Base-by-base conservation (phyloP, 441 rosid genomes). In the Geranium incanum region DNA sequence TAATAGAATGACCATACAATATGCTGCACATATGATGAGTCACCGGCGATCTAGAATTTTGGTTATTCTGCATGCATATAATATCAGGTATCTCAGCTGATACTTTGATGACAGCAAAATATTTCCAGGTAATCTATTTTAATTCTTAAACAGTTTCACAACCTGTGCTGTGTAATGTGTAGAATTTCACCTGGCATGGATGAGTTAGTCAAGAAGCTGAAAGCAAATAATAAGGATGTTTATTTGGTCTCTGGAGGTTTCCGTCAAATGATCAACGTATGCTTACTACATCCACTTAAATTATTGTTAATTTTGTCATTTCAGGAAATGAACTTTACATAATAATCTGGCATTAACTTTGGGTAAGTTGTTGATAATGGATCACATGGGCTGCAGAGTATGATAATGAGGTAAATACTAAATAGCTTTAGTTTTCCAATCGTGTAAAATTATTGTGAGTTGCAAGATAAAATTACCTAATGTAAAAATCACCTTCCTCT, bases 181-280 rank as follows among this genome's bases (percentile, higher is more conserved):
- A 92, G 97, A 84, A 79, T 95, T 65, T 95, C 99, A 71, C 91
- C 91, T 68, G 97, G 99, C 81, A 90, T 92, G 67, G 89, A 79
- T 55, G 95, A 90, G 77, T 76, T 95, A 76, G 87, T 92, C 79
- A 80, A 80, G 86, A 90, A 82, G 83, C 88, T 95, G 78, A 89
- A 80, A 89, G 87, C 88, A 72, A 81, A 81, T 67, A 84, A 88
- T 43, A 81, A 73, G 1, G 72, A 82, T 80, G 92, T 92, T 71
- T 92, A 84, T 83, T 84, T 95, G 86, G 81, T 95, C 74, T 95
- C 99, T 6, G 97, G 99, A 74, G 99, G 97, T 70, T 95, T 95
- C 80, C 93, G 95, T 55, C 97, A 90, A 76, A 92, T 95, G 99
- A 95, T 95, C 79, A 92, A 90, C 75, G 97, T 95, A 87, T 77